Evolutionary conservation across 2,329 filamentous ascomycete species (phyloP).

Genomic region (Talaromyces islandicus): DNA sequence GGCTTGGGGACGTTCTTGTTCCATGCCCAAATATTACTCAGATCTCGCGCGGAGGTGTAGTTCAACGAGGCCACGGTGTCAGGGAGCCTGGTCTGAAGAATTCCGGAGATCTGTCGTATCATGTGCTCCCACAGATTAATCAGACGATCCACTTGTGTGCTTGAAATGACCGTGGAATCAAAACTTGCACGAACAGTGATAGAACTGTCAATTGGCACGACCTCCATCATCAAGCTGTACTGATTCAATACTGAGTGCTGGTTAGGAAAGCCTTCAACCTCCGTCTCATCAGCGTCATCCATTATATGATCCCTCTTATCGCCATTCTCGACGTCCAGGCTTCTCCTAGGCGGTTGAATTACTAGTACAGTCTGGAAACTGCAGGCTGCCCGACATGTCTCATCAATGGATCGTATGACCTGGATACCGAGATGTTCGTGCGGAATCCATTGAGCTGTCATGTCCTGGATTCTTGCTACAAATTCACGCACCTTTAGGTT

Average conservation of each 20-base stretch:
- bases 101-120: neutral
- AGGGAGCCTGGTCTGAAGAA: neutral
- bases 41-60: neutral
- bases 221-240: conserved; percentile 1
- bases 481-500: neutral
- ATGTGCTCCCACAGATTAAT: neutral
- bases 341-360: neutral
- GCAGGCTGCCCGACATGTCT: neutral
- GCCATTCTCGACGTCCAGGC: neutral
- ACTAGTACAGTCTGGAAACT: neutral
- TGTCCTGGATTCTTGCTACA: neutral
- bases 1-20: neutral
- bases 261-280: neutral
- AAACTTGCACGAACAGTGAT: neutral
- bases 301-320: neutral
- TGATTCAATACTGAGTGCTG: conserved; percentile 3
- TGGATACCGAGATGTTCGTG: conserved; percentile 52
- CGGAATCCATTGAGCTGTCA: conserved; percentile 36
- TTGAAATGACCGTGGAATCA: neutral
- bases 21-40: conserved; percentile 6
- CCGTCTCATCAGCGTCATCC: neutral
- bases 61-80: neutral
- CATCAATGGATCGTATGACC: conserved; percentile 32
- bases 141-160: neutral
- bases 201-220: neutral